A percentile compares a stretch with the other conserved stretches of the same genome.
These are phyloP conservation scores for Atkinsonella hypoxylon DNA, from an alignment of 2,329 filamentous ascomycete species.

Conservation along the genomic window DNA sequence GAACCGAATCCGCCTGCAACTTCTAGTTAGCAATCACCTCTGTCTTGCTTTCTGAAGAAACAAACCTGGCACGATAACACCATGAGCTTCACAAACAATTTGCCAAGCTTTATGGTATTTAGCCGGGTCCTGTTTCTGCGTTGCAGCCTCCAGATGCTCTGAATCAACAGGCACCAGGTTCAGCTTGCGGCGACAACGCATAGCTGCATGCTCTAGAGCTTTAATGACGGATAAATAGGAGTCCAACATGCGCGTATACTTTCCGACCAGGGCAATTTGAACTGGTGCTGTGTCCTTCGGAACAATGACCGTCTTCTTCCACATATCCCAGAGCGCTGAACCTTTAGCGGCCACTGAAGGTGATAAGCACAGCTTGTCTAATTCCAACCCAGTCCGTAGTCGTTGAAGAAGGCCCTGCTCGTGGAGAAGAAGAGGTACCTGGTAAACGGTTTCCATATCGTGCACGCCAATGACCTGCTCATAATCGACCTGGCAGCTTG, in stretches of 20 bases:
- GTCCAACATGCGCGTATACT: slow-evolving; percentile 78
- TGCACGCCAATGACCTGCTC: slow-evolving; percentile 83
- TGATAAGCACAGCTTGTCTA: slow-evolving; percentile 45
- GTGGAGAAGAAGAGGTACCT: slow-evolving; percentile 76
- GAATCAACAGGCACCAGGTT: slow-evolving; percentile 78
- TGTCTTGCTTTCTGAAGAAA: not conserved
- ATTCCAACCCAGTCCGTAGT: slow-evolving; percentile 52
- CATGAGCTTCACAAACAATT: slow-evolving; percentile 55
- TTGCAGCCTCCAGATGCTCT: slow-evolving; percentile 63
- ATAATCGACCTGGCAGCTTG: slow-evolving; percentile 74
- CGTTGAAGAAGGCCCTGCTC: slow-evolving; percentile 60
- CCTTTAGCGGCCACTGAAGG: slow-evolving; percentile 49
- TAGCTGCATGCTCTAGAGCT: slow-evolving; percentile 80
- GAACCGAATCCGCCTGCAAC: slow-evolving; percentile 59
- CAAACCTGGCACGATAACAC: slow-evolving; percentile 30
- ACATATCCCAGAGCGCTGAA: slow-evolving; percentile 60
- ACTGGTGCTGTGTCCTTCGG: slow-evolving; percentile 54
- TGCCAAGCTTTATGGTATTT: slow-evolving; percentile 67
- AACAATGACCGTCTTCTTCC: slow-evolving; percentile 48
- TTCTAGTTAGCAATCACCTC: slow-evolving; percentile 2
- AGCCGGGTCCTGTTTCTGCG: slow-evolving; percentile 49
- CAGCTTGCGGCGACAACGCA: slow-evolving; percentile 71
- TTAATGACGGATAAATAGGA: slow-evolving; percentile 78
- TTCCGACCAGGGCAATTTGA: slow-evolving; percentile 79
- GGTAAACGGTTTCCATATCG: slow-evolving; percentile 83